phyloP scores from a whole-genome alignment of 208 protist species.

The Leishmania gerbilli region DNA sequence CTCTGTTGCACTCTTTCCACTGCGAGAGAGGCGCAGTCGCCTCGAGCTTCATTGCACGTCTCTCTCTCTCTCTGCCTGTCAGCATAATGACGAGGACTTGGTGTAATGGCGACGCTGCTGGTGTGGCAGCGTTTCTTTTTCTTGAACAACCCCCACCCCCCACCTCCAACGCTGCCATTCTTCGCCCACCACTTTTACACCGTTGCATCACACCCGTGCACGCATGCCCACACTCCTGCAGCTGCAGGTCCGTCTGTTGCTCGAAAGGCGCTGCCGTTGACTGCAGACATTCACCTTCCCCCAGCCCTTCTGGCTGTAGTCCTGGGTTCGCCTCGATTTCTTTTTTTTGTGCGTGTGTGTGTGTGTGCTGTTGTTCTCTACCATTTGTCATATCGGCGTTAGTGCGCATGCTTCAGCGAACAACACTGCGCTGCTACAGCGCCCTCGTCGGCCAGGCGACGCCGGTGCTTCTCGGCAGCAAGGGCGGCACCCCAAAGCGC shows the following conservation, averaged over 20 bases:
- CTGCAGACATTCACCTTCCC: background rate
- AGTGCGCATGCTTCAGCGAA: constrained; percentile 40
- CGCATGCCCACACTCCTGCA: background rate
- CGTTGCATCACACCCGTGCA: background rate
- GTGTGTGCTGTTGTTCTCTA: background rate
- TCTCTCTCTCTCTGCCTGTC: background rate
- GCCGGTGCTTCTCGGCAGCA: constrained; percentile 72
- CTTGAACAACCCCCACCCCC: no score
- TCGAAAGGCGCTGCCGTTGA: background rate
- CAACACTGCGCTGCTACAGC: constrained; percentile 23
- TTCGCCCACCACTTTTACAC: background rate
- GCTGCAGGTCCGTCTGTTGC: background rate
- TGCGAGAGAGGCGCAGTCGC: background rate
- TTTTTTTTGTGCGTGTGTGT: background rate
- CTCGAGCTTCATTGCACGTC: no score
- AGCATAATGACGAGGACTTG: background rate
- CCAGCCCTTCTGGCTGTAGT: background rate
- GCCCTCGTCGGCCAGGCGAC: constrained; percentile 64
- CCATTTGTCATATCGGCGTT: background rate
- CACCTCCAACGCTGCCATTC: background rate
- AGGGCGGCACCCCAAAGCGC: constrained; percentile 89
- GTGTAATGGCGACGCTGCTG: background rate
- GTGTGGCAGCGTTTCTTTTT: background rate
- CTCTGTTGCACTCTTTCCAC: background rate
- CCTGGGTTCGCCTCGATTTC: background rate